Evolutionary conservation across 768 basidiomycete genomes (phyloP), one percentile per base, ranked within the genome.

Genomic region (Tubosaeta sp.): DNA sequence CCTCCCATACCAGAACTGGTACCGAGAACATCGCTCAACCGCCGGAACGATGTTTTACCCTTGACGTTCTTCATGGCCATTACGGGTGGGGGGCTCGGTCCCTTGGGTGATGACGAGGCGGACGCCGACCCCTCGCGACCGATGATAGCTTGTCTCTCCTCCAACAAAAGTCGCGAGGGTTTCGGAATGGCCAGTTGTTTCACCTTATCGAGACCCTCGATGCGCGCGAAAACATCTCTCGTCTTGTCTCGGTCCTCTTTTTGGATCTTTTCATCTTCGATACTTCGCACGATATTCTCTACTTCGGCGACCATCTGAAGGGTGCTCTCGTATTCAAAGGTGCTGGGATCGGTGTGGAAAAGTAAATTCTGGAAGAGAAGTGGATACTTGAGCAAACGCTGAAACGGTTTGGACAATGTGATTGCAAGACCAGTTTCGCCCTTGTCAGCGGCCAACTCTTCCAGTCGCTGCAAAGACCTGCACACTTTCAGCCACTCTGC

Each of bases 241-340:
- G 95, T 97, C 74, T 88, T 89, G 71, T 97, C 92, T 31, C 95
- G 84, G 66, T 95, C 93, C 65, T 98, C 95, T 70, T 92, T 91
- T 66, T 90, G 88, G 50, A 93, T 89, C 76, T 98, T 98, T 75
- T 99, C 94, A 62, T 97, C 95, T 69, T 99, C 95, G 51, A 99
- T 97, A 55, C 89, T 91, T 42, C 95, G 81, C 44, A 99, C 95
- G 61, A 98, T 95, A 17, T 80, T 85, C 72, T 99, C 97, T 7
- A 99, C 91, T 69, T 98, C 94, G 17, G 93, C 91, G 1, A 97
- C 94, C 91, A 98, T 95, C 66, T 88, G 86, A 38, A 95, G 74
- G 12, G 95, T 97, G 64, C 87, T 88, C 69, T 99, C 97, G 65
- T 97, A 99, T 72, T 99, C 97, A 62, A 88, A 94, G 4, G 95